Evolutionary conservation across 208 protist species (phyloP).

Genomic region (Porcisia hertigi): DNA sequence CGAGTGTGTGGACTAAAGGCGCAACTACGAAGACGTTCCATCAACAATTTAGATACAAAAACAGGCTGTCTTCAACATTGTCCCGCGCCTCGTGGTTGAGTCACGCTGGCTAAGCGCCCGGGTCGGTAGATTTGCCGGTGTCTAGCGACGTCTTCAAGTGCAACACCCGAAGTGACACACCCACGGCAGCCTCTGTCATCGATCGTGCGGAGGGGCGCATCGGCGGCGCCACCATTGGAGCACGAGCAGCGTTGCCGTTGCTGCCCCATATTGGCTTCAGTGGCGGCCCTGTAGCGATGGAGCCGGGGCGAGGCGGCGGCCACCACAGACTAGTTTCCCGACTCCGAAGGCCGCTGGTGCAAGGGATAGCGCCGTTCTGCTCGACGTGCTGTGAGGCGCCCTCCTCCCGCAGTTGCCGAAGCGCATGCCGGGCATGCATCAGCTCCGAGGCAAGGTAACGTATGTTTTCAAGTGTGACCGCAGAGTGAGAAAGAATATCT

Average conservation of each 20-base stretch:
- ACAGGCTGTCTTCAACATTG: not conserved
- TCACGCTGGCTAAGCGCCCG: not conserved
- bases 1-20: not conserved
- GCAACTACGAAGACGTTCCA: not conserved
- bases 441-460: constrained; percentile 50
- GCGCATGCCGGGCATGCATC: constrained; percentile 40
- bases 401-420: not conserved
- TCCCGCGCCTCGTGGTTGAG: not conserved
- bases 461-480: constrained; percentile 47
- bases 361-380: not conserved
- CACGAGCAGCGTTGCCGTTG: not conserved
- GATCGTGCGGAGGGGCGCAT: constrained; percentile 26
- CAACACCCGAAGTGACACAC: not conserved
- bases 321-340: no score
- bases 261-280: constrained; percentile 27
- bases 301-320: not conserved
- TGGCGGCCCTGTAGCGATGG: constrained; percentile 1
- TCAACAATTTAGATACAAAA: not conserved
- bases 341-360: not conserved
- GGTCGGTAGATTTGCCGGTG: not conserved
- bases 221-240: constrained; percentile 22
- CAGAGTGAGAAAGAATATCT: constrained; percentile 44
- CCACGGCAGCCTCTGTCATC: constrained; percentile 29
- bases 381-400: not conserved
- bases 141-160: not conserved